phyloP scores from a whole-genome alignment of 257 asterid species.

The Eustoma russellianum region DNA sequence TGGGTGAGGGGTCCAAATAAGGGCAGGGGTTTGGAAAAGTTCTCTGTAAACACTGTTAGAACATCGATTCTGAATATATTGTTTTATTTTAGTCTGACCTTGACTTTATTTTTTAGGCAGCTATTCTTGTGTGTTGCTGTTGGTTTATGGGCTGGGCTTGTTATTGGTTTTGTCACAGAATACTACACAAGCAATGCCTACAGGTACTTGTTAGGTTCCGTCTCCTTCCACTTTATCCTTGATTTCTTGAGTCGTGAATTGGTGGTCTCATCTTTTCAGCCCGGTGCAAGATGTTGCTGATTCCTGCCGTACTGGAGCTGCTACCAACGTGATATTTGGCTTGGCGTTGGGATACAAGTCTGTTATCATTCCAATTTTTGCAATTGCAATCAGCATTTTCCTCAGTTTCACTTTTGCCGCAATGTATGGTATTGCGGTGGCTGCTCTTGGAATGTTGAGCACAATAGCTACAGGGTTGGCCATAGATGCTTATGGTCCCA shows the following conservation, averaged over 20 bases:
- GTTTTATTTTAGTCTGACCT: too few relatives aligned
- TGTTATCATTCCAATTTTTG: conserved; percentile 10
- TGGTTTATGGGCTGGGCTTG: conserved; percentile 60
- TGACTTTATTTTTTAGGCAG: conserved; percentile 32
- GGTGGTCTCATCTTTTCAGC: background rate
- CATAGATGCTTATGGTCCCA: conserved; percentile 10
- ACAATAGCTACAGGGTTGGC: conserved; percentile 8
- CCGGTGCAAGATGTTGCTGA: conserved; percentile 13
- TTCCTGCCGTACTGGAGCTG: conserved; percentile 8
- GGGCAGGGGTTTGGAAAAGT: background rate
- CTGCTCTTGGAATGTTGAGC: conserved; percentile 11
- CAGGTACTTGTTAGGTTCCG: conserved; percentile 11
- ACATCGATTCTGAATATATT: background rate
- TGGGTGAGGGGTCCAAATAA: background rate
- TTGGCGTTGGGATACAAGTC: conserved; percentile 11
- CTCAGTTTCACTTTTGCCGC: conserved; percentile 7
- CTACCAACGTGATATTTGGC: conserved; percentile 9
- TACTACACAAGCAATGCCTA: conserved; percentile 54
- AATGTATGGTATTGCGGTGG: conserved; percentile 10
- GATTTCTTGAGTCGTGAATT: background rate
- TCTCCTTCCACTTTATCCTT: background rate
- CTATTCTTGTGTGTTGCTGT: conserved; percentile 45
- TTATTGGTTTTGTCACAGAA: conserved; percentile 45
- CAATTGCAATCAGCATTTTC: conserved; percentile 5
- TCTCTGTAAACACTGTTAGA: too few relatives aligned